Base-by-base conservation (phyloP, 768 basidiomycete genomes). In the Asterophora lycoperdoides region DNA sequence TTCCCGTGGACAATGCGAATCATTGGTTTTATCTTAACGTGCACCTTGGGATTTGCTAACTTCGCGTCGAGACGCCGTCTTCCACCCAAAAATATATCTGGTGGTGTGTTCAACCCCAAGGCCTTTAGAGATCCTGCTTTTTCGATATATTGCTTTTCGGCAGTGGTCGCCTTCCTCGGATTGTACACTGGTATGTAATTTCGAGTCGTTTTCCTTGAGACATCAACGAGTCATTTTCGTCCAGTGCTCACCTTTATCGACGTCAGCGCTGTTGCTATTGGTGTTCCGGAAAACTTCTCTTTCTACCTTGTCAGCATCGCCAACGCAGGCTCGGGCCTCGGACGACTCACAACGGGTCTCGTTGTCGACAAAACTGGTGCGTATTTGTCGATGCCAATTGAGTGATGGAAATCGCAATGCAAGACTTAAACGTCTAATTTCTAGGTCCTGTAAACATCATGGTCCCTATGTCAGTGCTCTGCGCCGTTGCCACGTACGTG, bases 1-100 rank as follows among this genome's bases (percentile, higher is more conserved):
- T 87, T 87, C 63, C 71, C 73, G 40, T 86, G 84, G 85, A 80
- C 85, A 0, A 76, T 85, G 73, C 75, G 84, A 9, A 75, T 82
- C 39, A 65, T 86, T 37, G 83, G 74, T 3, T 81, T 85, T 55
- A 76, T 84, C 15, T 53, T 84, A 4, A 46, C 81, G 5, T 52
- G 69, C 18, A 60, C 72, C 8, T 67, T 86, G 8, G 74, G 74
- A 2, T 53, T 78, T 23, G 69, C 76, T 5, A 84, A 80, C 60
- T 51, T 83, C 14, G 56, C 63, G 15, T 44, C 71, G 17, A 58
- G 68, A 52, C 71, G 79, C 43, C 72, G 82, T 2, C 67, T 85
- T 0, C 80, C 82, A 0, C 77, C 81, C 0, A 67, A 70, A 35
- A 68, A 75, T 28, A 61, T 71, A 14, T 57, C 71, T 3, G 81